A percentile compares a stretch with the other conserved stretches of the same genome.
Evolutionary conservation across 2,329 filamentous ascomycete genomes (phyloP).

Genomic region (Septoria linicola): DNA sequence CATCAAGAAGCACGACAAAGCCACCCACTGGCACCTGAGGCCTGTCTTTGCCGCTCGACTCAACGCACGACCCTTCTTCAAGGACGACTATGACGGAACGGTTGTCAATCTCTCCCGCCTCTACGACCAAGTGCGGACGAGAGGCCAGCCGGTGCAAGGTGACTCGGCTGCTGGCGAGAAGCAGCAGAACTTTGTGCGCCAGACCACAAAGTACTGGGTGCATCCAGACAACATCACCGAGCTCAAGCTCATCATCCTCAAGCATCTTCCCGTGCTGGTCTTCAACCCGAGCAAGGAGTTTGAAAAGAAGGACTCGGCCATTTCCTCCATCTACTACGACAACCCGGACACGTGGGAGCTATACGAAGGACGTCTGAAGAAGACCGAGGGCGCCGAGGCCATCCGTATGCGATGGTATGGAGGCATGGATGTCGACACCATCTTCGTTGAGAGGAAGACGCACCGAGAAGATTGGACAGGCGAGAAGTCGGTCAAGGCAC

Average conservation of each 20-base stretch:
- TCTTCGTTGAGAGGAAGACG: conserved; percentile 96
- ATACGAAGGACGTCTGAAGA: conserved; percentile 91
- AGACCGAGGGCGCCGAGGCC: conserved; percentile 95
- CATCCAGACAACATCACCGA: conserved; percentile 98
- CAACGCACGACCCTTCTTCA: conserved; percentile 97
- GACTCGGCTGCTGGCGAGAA: conserved; percentile 86
- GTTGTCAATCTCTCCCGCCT: conserved; percentile 92
- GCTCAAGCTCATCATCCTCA: conserved; percentile 94
- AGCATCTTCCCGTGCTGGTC: conserved; percentile 93
- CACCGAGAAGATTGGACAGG: conserved; percentile 99
- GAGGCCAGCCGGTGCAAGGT: conserved; percentile 87
- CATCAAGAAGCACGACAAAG: conserved; percentile 98
- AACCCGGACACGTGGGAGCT: conserved; percentile 92
- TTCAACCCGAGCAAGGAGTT: conserved; percentile 99
- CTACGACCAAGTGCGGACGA: conserved; percentile 90
- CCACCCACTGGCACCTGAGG: conserved; percentile 87
- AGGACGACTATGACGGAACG: conserved; percentile 96
- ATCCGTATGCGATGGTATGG: conserved; percentile 97
- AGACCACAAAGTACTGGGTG: conserved; percentile 99
- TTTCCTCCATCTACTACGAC: conserved; percentile 98
- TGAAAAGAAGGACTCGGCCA: conserved; percentile 82
- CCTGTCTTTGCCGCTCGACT: conserved; percentile 94
- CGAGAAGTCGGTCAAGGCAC: conserved; percentile 97
- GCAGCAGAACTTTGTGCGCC: conserved; percentile 92
- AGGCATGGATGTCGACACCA: conserved; percentile 90